Conservation (phyloP, 1,284 basidiomycete genomes). For the Rhodotorula sp. region DNA sequence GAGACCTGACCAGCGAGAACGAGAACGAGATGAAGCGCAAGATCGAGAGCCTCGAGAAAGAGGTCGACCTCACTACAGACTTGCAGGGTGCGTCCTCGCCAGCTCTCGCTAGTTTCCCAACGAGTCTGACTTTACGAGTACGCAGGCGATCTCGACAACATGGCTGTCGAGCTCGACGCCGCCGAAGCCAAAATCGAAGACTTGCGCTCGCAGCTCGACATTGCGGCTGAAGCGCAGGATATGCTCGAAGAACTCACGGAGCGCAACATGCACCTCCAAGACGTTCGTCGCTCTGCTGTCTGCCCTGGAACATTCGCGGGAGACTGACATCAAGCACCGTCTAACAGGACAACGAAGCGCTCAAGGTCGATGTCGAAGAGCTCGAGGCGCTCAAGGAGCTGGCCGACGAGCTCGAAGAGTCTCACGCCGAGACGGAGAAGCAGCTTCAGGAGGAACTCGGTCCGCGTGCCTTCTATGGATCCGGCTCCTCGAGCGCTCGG, state of each 20-base stretch:
- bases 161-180: conserved; percentile 74
- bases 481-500: neutral
- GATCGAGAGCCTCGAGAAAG: conserved; percentile 85
- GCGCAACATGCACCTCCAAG: conserved; percentile 83
- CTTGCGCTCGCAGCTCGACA: conserved; percentile 90
- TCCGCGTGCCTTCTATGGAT: conserved; percentile 49
- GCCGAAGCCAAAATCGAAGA: conserved; percentile 90
- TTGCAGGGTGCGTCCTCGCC: conserved; percentile 44
- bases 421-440: conserved; percentile 91
- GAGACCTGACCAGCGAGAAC: conserved; percentile 82
- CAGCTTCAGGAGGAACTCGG: conserved; percentile 86
- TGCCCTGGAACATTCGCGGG: neutral
- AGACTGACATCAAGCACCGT: neutral
- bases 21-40: conserved; percentile 80
- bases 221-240: conserved; percentile 91
- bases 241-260: conserved; percentile 95
- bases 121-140: neutral
- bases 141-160: conserved; percentile 73
- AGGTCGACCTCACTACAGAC: conserved; percentile 58
- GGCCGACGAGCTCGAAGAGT: conserved; percentile 95
- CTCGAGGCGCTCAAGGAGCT: conserved; percentile 93
- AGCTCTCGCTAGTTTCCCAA: neutral
- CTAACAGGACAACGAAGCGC: conserved; percentile 87
- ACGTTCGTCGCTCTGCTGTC: conserved; percentile 56
- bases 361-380: conserved; percentile 83